Conservation (phyloP, 148 eudicot genomes). For the Fagopyrum homotropicum region DNA sequence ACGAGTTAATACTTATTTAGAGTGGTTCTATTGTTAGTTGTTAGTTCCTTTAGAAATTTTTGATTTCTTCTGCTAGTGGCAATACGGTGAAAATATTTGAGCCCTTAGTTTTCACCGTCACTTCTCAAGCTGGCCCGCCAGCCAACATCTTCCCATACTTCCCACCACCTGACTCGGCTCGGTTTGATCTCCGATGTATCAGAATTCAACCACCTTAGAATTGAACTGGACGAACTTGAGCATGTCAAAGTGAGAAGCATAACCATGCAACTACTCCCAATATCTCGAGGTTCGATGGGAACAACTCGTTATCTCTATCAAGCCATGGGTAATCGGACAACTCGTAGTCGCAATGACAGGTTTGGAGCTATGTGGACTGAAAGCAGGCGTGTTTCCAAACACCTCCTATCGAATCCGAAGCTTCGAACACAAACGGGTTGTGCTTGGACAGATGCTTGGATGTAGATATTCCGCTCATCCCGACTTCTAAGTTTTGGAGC, state of each 20-base stretch:
- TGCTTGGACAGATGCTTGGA: constrained; percentile 69
- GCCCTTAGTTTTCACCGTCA: background rate
- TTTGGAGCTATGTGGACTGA: constrained; percentile 66
- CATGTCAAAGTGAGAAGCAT: constrained; percentile 67
- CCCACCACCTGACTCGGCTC: background rate
- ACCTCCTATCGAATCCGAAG: constrained; percentile 74
- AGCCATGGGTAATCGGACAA: constrained; percentile 93
- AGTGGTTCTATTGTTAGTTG: too few relatives aligned
- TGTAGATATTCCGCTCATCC: constrained; percentile 86
- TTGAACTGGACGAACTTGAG: constrained; percentile 57
- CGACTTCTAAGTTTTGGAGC: constrained; percentile 77
- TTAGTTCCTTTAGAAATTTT: too few relatives aligned
- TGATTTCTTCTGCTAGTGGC: too few relatives aligned
- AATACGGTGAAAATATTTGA: background rate
- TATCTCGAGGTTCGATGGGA: constrained; percentile 58
- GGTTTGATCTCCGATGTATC: constrained; percentile 29
- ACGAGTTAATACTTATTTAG: too few relatives aligned
- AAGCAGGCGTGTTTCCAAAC: constrained; percentile 78
- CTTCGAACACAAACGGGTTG: constrained; percentile 74
- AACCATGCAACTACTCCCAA: constrained; percentile 64
- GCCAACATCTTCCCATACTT: constrained; percentile 3
- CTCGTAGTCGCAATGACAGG: constrained; percentile 85
- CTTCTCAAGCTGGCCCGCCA: constrained; percentile 13
- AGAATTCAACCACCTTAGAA: constrained; percentile 80
- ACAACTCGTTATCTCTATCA: constrained; percentile 51